phyloP scores from a whole-genome alignment of 257 asterid genomes.

The Prunella vulgaris region DNA sequence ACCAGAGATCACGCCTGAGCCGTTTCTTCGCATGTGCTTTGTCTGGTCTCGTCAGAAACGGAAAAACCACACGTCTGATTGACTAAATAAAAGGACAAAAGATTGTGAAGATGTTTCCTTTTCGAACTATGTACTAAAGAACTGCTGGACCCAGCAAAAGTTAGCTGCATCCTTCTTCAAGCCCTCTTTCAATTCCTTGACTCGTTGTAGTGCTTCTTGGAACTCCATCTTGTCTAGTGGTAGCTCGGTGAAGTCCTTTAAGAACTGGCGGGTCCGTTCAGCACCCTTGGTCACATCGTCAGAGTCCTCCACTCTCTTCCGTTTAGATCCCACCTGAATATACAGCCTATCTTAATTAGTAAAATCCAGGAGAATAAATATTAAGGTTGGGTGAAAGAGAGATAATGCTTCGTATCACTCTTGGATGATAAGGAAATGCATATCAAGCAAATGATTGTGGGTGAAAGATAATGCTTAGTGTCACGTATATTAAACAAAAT shows the following conservation, averaged over 20 bases:
- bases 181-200: slow-evolving; percentile 48
- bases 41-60: not conserved
- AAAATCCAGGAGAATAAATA: not conserved
- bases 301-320: slow-evolving; percentile 59
- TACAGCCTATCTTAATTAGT: not conserved
- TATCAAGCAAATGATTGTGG: too few species aligned
- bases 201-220: slow-evolving; percentile 46
- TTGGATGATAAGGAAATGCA: not conserved
- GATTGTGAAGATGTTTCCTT: slow-evolving; percentile 1
- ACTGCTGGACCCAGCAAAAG: slow-evolving; percentile 76
- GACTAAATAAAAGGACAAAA: not conserved
- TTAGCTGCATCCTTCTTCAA: slow-evolving; percentile 65
- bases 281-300: slow-evolving; percentile 62
- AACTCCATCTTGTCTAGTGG: slow-evolving; percentile 77
- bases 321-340: slow-evolving; percentile 51
- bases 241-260: slow-evolving; percentile 66
- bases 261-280: slow-evolving; percentile 70
- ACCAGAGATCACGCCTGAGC: not conserved
- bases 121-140: slow-evolving; percentile 32
- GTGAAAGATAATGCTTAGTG: too few species aligned
- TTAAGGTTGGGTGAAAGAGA: not conserved
- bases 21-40: not conserved
- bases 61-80: not conserved
- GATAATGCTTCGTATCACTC: too few species aligned
- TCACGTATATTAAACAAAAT: not conserved